phyloP scores from a whole-genome alignment of 2,329 filamentous ascomycete species.

The Fusarium anguioides region DNA sequence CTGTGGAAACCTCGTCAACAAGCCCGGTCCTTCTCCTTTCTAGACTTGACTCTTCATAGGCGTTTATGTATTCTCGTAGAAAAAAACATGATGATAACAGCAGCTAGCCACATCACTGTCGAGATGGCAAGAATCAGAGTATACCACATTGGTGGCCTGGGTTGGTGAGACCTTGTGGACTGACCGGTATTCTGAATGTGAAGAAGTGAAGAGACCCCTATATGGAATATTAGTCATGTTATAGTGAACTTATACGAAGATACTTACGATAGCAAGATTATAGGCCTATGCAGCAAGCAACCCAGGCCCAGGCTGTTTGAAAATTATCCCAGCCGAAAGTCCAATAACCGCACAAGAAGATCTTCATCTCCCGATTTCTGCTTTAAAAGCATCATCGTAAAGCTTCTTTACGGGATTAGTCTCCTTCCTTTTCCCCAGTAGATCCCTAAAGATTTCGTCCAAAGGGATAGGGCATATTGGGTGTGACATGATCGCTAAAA shows the following conservation, averaged over 20 bases:
- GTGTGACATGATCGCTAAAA: slow-evolving; percentile 16
- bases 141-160: slow-evolving; percentile 22
- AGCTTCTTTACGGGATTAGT: slow-evolving; percentile 29
- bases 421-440: slow-evolving; percentile 22
- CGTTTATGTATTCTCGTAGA: slow-evolving; percentile 1
- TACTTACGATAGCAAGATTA: slow-evolving; percentile 26
- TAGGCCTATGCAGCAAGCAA: slow-evolving; percentile 22
- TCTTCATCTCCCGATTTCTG: slow-evolving; percentile 31
- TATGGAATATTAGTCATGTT: not conserved
- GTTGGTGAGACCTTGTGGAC: not conserved
- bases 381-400: slow-evolving; percentile 29
- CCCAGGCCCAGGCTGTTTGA: slow-evolving; percentile 14
- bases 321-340: slow-evolving; percentile 32
- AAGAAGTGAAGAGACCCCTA: slow-evolving; percentile 27
- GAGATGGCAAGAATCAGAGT: slow-evolving; percentile 12
- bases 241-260: no score
- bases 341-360: slow-evolving; percentile 22
- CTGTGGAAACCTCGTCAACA: slow-evolving; percentile 7
- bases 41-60: slow-evolving; percentile 3
- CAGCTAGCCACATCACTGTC: slow-evolving; percentile 15
- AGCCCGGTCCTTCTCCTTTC: slow-evolving; percentile 3
- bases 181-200: slow-evolving; percentile 6
- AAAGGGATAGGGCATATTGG: slow-evolving; percentile 27
- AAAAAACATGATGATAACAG: slow-evolving; percentile 21
- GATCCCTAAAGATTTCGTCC: slow-evolving; percentile 23